Base-by-base conservation (phyloP, 371 early-diverging fungal species). In the Lichtheimia ramosa region DNA sequence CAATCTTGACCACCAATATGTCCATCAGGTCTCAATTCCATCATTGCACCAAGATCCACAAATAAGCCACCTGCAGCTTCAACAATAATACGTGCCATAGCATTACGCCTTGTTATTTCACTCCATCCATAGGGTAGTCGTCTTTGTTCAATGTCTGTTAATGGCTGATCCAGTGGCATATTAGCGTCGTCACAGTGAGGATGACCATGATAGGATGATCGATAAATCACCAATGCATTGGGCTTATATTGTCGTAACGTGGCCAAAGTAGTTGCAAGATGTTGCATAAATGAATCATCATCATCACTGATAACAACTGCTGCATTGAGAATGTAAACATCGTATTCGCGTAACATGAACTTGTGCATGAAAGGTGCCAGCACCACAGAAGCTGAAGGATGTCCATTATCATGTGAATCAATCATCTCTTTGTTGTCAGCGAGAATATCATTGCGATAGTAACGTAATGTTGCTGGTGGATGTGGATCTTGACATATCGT, bases 1-100 rank as follows among this genome's bases (percentile, higher is more conserved):
- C 87, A 86, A 55, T 86, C 87, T 5, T 72, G 74, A 23, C 79
- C 77, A 2, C 84, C 87, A 39, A 86, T 61, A 64, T 85, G 84
- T 1, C 83, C 87, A 68, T 86, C 87, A 0, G 83, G 81, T 53
- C 85, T 63, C 41, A 67, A 42, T 46, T 81, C 81, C 27, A 71
- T 65, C 70, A 83, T 69, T 5, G 76, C 69, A 34, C 80, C 87
- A 8, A 83, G 59, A 62, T 86, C 84, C 41, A 85, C 42, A 65
- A 64, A 86, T 21, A 86, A 54, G 2, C 87, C 87, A 7, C 85
- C 87, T 1, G 82, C 83, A 5, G 78, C 75, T 59, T 84, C 82
- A 6, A 83, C 71, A 43, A 85, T 70, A 16, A 63, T 75, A 48
- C 73, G 75, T 49, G 87, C 84, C 53, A 86, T 71, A 3, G 68